Base-by-base conservation (phyloP, 2,329 filamentous ascomycete genomes). In the Acrocalymma vagum region DNA sequence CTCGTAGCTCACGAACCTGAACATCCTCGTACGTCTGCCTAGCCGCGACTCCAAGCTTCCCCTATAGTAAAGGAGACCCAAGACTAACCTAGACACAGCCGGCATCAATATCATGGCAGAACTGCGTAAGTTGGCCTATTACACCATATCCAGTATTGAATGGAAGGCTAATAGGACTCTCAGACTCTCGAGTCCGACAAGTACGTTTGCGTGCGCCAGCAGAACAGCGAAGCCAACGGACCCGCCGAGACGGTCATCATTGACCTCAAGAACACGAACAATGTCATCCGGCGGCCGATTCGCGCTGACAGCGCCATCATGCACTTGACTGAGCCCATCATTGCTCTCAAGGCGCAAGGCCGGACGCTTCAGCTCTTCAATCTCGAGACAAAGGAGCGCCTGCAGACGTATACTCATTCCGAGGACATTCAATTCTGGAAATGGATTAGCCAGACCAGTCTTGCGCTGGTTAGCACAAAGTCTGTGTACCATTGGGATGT, bases 231-330 rank as follows among this genome's bases (percentile, higher is more conserved):
- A 70, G 88, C 91, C 63, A 83, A 86, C 55, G 83, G 90, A 54
- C 87, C 89, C 62, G 89, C 92, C 54, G 92, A 96, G 76, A 93
- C 99, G 55, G 88, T 99, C 74, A 99, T 99, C 72, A 79, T 99
- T 76, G 90, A 99, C 74, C 87, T 99, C 69, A 96, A 97, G 76
- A 95, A 96, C 76, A 86, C 86, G 77, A 96, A 96, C 83, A 93
- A 94, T 78, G 85, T 96, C 71, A 94, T 90, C 61, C 87, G 89
- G 65, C 85, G 93, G 69, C 90, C 93, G 32, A 99, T 99, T 79
- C 97, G 96, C 80, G 94, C 94, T 66, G 94, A 99, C 77, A 97
- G 92, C 83, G 94, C 95, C 63, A 96, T 99, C 71, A 97, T 99
- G 94, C 94, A 99, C 83, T 96, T 90, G 90, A 87, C 82, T 61